A percentile compares a stretch with the other conserved stretches of the same genome.
These are phyloP conservation scores for Fusarium tanahbumbuense DNA, from an alignment of 2,329 filamentous ascomycete genomes.

Conservation along the genomic window DNA sequence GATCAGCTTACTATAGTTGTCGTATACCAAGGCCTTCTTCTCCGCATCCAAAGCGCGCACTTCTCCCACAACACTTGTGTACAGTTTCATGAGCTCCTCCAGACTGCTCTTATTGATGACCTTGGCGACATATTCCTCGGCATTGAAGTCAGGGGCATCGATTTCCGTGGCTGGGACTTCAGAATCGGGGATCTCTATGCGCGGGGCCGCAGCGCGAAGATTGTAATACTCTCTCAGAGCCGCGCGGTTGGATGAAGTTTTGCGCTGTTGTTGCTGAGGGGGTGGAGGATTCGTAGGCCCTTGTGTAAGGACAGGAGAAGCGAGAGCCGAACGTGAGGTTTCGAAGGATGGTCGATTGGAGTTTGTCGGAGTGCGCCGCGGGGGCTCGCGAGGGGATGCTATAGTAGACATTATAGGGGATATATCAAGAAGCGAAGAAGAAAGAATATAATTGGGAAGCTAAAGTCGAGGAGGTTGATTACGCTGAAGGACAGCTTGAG, in stretches of 20 bases:
- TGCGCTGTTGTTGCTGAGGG: conserved; percentile 44
- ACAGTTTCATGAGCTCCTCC: conserved; percentile 75
- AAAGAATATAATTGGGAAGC: not conserved
- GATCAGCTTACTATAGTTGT: conserved; percentile 98
- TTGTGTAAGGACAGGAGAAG: conserved; percentile 59
- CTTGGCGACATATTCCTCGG: conserved; percentile 73
- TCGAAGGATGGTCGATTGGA: conserved; percentile 82
- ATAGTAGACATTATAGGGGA: conserved; percentile 71
- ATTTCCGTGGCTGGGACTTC: conserved; percentile 77
- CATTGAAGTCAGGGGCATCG: conserved; percentile 78
- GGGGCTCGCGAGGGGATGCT: conserved; percentile 69
- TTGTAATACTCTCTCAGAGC: conserved; percentile 97
- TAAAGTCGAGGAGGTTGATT: not conserved
- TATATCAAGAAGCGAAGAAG: not conserved
- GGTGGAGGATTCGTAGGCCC: conserved; percentile 24
- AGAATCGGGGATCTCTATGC: conserved; percentile 60
- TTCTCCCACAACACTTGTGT: conserved; percentile 79
- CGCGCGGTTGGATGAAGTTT: conserved; percentile 75
- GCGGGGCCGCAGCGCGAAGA: conserved; percentile 62
- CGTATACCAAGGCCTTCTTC: conserved; percentile 96
- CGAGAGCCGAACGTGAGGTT: conserved; percentile 67
- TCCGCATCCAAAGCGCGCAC: conserved; percentile 93
- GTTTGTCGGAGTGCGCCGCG: conserved; percentile 73
- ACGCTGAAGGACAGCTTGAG: conserved; percentile 7
- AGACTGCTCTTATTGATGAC: conserved; percentile 72